phyloP scores from a whole-genome alignment of 106 monocot genomes.

The Dendrobium nobile region DNA sequence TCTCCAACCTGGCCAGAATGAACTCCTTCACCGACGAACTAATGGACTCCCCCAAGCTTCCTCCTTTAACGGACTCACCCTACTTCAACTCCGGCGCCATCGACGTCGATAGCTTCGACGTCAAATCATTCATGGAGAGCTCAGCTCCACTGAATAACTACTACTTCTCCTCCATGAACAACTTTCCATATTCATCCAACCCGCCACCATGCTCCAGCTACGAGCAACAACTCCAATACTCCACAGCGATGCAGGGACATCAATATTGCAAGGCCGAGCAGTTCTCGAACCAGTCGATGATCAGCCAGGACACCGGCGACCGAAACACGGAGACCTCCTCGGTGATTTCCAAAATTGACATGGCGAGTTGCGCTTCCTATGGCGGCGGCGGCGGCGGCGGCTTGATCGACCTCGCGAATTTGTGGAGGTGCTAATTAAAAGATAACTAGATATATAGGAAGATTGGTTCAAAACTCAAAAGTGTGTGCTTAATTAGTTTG shows the following conservation, averaged over 20 bases:
- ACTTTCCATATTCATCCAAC: background rate
- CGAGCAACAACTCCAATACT: background rate
- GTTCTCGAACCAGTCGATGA: slow-evolving; percentile 38
- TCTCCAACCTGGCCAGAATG: slow-evolving; percentile 4
- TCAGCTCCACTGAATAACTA: background rate
- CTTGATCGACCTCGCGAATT: background rate
- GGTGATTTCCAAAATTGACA: slow-evolving; percentile 2
- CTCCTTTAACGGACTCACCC: slow-evolving; percentile 40
- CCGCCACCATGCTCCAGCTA: background rate
- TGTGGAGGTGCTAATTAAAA: background rate
- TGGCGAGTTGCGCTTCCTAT: slow-evolving; percentile 4
- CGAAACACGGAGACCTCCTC: slow-evolving; percentile 68
- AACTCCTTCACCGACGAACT: slow-evolving; percentile 5
- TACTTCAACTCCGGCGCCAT: background rate
- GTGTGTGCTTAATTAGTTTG: background rate
- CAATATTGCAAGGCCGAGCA: slow-evolving; percentile 58
- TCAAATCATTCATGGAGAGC: background rate
- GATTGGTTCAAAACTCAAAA: background rate
- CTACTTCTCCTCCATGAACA: slow-evolving; percentile 6
- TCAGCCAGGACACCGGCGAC: slow-evolving; percentile 62
- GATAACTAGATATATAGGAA: background rate
- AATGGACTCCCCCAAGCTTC: slow-evolving; percentile 24
- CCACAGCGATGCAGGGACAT: slow-evolving; percentile 1
- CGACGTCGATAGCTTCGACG: background rate
- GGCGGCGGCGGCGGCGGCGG: background rate